These are phyloP conservation scores for Didymellaceae sp. DNA, from an alignment of 2,329 filamentous ascomycete species.

Conservation along the genomic window DNA sequence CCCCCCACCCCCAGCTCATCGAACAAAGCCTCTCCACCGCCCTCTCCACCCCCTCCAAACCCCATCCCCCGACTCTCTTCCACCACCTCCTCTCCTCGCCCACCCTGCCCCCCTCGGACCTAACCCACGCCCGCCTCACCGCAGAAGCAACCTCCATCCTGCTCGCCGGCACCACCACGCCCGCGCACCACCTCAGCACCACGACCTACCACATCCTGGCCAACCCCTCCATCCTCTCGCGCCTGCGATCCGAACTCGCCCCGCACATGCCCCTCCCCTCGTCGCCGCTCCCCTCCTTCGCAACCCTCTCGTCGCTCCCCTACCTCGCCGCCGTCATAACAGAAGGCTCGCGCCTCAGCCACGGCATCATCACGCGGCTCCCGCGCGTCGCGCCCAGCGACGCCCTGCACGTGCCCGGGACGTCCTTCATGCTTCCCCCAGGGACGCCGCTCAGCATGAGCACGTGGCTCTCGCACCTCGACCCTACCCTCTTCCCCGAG, in stretches of 20 bases:
- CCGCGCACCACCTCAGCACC: conserved; percentile 15
- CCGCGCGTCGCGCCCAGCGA: conserved; percentile 28
- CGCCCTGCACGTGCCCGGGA: conserved; percentile 14
- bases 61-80: not conserved
- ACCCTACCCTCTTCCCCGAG: conserved; percentile 29
- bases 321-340: conserved; percentile 30
- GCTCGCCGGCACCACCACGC: conserved; percentile 19
- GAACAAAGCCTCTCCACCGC: too few relatives aligned
- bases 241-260: conserved; percentile 28
- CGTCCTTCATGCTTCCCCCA: conserved; percentile 20
- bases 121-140: conserved; percentile 9
- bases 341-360: conserved; percentile 34
- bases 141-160: conserved; percentile 17
- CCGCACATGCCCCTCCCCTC: conserved; percentile 12
- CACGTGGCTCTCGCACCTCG: conserved; percentile 20
- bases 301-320: conserved; percentile 19
- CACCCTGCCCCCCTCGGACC: not conserved
- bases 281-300: not conserved
- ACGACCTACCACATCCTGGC: conserved; percentile 31
- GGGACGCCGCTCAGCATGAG: conserved; percentile 38
- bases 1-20: too few relatives aligned
- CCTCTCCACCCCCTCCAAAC: too few relatives aligned
- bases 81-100: not conserved
- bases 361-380: conserved; percentile 31
- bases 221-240: conserved; percentile 18